Conservation (phyloP, 192 early-diverging fungal genomes). For the Coemansia sp. region DNA sequence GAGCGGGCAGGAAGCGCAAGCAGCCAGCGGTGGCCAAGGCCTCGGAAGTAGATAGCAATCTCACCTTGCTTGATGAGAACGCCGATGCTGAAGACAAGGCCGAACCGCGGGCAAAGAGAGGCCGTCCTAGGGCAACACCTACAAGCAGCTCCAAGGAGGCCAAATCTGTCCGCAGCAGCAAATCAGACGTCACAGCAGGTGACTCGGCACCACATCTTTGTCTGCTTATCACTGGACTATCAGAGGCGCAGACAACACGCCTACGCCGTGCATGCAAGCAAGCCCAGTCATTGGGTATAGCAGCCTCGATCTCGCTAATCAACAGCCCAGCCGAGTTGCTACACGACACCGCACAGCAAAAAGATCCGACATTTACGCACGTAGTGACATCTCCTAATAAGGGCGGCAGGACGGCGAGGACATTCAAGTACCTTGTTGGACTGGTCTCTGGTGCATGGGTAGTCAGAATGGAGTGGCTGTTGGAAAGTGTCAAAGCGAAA, state of each 20-base stretch:
- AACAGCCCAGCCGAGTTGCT: constrained; percentile 1
- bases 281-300: background rate
- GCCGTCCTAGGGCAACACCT: background rate
- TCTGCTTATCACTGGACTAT: constrained; percentile 27
- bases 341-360: background rate
- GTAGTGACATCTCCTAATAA: constrained; percentile 24
- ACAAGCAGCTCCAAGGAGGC: background rate
- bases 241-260: constrained; percentile 18
- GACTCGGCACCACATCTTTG: background rate
- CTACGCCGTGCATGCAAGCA: constrained; percentile 18
- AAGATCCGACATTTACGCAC: constrained; percentile 25
- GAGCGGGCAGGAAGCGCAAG: background rate
- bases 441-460: constrained; percentile 26
- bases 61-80: constrained; percentile 3
- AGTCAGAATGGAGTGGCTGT: constrained; percentile 35
- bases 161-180: background rate
- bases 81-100: background rate
- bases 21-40: background rate
- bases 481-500: constrained; percentile 18
- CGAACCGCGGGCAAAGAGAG: background rate
- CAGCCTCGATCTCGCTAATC: background rate
- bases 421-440: constrained; percentile 51
- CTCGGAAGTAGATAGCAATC: background rate
- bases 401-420: constrained; percentile 24
- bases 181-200: background rate